Evolutionary conservation across 2,329 filamentous ascomycete species (phyloP).

Genomic region (Aspergillus japonicus): DNA sequence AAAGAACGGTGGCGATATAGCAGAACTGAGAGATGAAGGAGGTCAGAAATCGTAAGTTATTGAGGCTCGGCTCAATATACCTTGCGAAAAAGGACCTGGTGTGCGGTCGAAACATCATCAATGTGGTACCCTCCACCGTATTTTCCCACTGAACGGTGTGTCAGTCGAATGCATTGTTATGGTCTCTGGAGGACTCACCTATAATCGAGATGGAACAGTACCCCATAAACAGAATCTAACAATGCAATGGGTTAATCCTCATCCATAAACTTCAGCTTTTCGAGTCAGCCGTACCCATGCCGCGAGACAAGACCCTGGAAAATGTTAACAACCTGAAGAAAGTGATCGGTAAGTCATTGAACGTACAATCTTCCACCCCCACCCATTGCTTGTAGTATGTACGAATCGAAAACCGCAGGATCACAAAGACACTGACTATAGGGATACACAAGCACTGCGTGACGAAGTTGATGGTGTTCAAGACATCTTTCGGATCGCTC

Average conservation of each 20-base stretch:
- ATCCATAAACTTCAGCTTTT: background rate
- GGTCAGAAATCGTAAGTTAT: background rate
- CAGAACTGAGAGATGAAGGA: constrained; percentile 21
- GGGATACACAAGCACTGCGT: constrained; percentile 39
- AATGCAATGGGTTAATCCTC: background rate
- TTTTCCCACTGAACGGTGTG: constrained; percentile 25
- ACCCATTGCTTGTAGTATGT: constrained; percentile 32
- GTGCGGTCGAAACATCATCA: constrained; percentile 21
- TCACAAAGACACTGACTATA: constrained; percentile 33
- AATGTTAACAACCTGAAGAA: background rate
- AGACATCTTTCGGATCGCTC: constrained; percentile 25
- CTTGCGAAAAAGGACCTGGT: constrained; percentile 28
- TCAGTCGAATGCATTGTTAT: background rate
- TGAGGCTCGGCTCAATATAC: constrained; percentile 12
- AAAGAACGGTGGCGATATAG: constrained; percentile 40
- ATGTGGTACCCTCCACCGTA: constrained; percentile 39
- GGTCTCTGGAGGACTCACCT: constrained; percentile 15
- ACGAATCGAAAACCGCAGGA: constrained; percentile 32
- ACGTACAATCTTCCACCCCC: constrained; percentile 37
- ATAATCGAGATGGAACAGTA: constrained; percentile 34
- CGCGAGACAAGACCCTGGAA: constrained; percentile 12
- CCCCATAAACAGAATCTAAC: constrained; percentile 32
- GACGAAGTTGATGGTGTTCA: constrained; percentile 34
- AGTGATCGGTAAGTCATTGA: background rate
- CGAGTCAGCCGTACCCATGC: constrained; percentile 22